Conservation (phyloP, 495 filamentous ascomycete genomes). For the Jackrogersella minutella region DNA sequence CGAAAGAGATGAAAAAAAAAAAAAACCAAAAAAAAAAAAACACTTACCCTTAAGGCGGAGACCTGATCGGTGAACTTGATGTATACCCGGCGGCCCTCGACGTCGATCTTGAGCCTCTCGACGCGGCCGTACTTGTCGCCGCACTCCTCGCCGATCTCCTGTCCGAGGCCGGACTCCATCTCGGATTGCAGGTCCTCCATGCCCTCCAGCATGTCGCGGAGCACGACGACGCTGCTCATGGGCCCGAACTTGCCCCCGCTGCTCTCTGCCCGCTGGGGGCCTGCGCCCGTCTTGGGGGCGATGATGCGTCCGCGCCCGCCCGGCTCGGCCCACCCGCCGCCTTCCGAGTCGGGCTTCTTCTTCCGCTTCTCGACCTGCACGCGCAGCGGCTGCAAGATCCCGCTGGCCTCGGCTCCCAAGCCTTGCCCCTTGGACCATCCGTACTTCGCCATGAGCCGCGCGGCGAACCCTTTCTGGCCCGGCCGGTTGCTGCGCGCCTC, state of each 20-base stretch:
- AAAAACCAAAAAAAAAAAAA: too few relatives aligned
- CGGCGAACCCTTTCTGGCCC: constrained; percentile 83
- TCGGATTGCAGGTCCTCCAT: constrained; percentile 73
- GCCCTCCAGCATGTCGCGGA: constrained; percentile 82
- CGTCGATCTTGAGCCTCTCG: constrained; percentile 79
- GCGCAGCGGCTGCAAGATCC: constrained; percentile 82
- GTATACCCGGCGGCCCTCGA: constrained; percentile 70
- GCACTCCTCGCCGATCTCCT: constrained; percentile 96
- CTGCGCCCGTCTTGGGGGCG: constrained; percentile 51
- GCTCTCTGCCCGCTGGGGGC: constrained; percentile 40
- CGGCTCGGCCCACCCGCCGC: constrained; percentile 75
- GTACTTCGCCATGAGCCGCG: constrained; percentile 87
- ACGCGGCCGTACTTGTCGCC: constrained; percentile 87
- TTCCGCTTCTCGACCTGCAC: constrained; percentile 84
- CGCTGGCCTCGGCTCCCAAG: constrained; percentile 78
- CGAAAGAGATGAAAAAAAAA: too few relatives aligned
- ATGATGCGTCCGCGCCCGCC: constrained; percentile 82
- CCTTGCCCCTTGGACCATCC: constrained; percentile 91
- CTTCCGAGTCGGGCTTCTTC: constrained; percentile 79
- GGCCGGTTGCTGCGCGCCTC: constrained; percentile 69
- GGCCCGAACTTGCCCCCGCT: constrained; percentile 67
- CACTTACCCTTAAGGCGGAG: constrained; percentile 80
- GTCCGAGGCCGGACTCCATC: constrained; percentile 75
- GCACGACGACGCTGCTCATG: constrained; percentile 80
- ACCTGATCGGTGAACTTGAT: constrained; percentile 86